phyloP scores from a whole-genome alignment of 768 basidiomycete species.

The Tricholoma flavovirens region DNA sequence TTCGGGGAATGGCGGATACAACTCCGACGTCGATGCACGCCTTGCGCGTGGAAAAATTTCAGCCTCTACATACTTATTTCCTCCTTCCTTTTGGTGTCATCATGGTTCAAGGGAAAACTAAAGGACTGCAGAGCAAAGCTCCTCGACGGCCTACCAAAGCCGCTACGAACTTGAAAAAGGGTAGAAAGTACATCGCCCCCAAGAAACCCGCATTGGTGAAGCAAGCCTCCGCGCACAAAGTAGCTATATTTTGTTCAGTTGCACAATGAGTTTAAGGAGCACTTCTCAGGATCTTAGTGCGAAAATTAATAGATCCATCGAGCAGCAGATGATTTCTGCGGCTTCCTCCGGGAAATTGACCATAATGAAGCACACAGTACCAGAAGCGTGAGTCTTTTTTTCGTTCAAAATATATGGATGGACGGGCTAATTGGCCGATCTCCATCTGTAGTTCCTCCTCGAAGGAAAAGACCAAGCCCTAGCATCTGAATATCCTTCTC shows the following conservation, averaged over 20 bases:
- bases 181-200: conserved; percentile 69
- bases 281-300: conserved; percentile 66
- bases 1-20: conserved; percentile 39
- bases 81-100: no score
- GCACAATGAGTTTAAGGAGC: not conserved
- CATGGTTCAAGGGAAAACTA: conserved; percentile 88
- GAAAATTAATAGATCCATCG: conserved; percentile 90
- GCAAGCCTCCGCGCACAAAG: conserved; percentile 75
- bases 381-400: conserved; percentile 33
- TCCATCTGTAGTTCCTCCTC: conserved; percentile 7
- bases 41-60: conserved; percentile 21
- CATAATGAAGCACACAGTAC: conserved; percentile 74
- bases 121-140: conserved; percentile 60
- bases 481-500: not conserved
- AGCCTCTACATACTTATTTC: not conserved
- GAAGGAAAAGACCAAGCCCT: conserved; percentile 16
- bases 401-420: not conserved
- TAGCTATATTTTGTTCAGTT: conserved; percentile 22
- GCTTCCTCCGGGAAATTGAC: conserved; percentile 87
- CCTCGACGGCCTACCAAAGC: conserved; percentile 56
- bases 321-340: conserved; percentile 84
- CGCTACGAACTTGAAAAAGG: conserved; percentile 72
- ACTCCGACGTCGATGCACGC: conserved; percentile 11
- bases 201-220: conserved; percentile 74
- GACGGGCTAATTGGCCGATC: not conserved